Percentiles rank a stretch among this genome's conserved stretches.
Conservation (phyloP, 2,329 filamentous ascomycete genomes). For the Sphaerulina musiva region DNA sequence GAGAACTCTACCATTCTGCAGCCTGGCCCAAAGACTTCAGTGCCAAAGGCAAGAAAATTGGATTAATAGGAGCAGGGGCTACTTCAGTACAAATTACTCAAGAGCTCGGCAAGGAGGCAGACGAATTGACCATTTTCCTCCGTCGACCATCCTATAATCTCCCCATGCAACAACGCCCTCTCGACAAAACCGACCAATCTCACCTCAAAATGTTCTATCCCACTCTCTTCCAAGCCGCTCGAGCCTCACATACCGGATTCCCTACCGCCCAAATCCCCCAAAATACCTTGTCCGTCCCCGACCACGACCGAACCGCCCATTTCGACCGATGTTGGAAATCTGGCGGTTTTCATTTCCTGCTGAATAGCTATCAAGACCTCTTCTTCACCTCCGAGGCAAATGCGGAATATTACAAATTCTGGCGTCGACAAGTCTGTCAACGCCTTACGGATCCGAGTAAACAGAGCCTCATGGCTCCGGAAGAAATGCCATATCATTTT, state of each 20-base stretch:
- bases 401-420: slow-evolving; percentile 49
- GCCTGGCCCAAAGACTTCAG: slow-evolving; percentile 35
- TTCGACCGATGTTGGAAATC: slow-evolving; percentile 39
- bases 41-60: slow-evolving; percentile 35
- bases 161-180: slow-evolving; percentile 49
- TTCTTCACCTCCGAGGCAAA: slow-evolving; percentile 45
- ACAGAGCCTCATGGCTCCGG: slow-evolving; percentile 46
- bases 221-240: slow-evolving; percentile 40
- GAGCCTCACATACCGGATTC: slow-evolving; percentile 45
- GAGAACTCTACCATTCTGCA: slow-evolving; percentile 37
- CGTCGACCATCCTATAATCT: slow-evolving; percentile 60
- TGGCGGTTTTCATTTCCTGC: slow-evolving; percentile 52
- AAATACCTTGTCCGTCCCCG: slow-evolving; percentile 44
- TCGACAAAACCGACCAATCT: slow-evolving; percentile 47
- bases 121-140: slow-evolving; percentile 54
- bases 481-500: slow-evolving; percentile 43
- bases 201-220: slow-evolving; percentile 39
- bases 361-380: slow-evolving; percentile 50
- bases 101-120: slow-evolving; percentile 29
- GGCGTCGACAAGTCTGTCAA: slow-evolving; percentile 47
- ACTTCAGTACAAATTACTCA: slow-evolving; percentile 39
- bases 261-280: slow-evolving; percentile 47
- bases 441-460: slow-evolving; percentile 47
- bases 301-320: slow-evolving; percentile 38
- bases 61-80: slow-evolving; percentile 40